A percentile compares a stretch with the other conserved stretches of the same genome.
Evolutionary conservation across 2,329 filamentous ascomycete species (phyloP).

Genomic region (Hymenoscyphus scutula): DNA sequence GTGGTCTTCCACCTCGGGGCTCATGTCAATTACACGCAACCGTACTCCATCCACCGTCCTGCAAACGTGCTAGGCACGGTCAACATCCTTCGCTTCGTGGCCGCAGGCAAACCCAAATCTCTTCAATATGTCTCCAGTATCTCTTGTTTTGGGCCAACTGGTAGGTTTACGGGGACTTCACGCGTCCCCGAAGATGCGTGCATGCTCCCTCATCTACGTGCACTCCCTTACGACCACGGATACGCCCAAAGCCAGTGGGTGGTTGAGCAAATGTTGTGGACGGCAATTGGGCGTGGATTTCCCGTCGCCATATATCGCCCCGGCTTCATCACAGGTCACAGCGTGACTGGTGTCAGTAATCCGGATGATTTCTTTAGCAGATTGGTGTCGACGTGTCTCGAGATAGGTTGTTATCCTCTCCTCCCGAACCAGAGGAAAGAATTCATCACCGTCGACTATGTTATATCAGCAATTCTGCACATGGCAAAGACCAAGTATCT

Average conservation of each 20-base stretch:
- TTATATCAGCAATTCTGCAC: background rate
- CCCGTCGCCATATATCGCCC: slow-evolving; percentile 8
- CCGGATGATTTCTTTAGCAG: slow-evolving; percentile 4
- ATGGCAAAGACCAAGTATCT: slow-evolving; percentile 4
- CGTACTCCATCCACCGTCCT: background rate
- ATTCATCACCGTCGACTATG: slow-evolving; percentile 7
- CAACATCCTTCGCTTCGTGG: slow-evolving; percentile 7
- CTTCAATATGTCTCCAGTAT: slow-evolving; percentile 8
- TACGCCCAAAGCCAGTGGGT: slow-evolving; percentile 7
- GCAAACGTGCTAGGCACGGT: slow-evolving; percentile 3
- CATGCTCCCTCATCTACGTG: slow-evolving; percentile 1
- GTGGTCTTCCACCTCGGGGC: slow-evolving; percentile 3
- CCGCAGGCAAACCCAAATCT: slow-evolving; percentile 1
- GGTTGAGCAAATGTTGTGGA: slow-evolving; percentile 1
- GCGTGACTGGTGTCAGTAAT: slow-evolving; percentile 4
- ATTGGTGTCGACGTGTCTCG: background rate
- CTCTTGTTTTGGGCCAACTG: background rate
- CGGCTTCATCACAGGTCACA: slow-evolving; percentile 5
- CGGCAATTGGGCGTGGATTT: slow-evolving; percentile 1
- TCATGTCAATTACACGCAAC: slow-evolving; percentile 5
- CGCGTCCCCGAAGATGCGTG: background rate
- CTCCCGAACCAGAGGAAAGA: slow-evolving; percentile 5
- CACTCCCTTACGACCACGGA: slow-evolving; percentile 4
- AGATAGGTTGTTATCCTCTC: background rate
- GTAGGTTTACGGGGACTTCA: background rate